Base-by-base conservation (phyloP, 768 basidiomycete genomes). In the Suillus alpinus region DNA sequence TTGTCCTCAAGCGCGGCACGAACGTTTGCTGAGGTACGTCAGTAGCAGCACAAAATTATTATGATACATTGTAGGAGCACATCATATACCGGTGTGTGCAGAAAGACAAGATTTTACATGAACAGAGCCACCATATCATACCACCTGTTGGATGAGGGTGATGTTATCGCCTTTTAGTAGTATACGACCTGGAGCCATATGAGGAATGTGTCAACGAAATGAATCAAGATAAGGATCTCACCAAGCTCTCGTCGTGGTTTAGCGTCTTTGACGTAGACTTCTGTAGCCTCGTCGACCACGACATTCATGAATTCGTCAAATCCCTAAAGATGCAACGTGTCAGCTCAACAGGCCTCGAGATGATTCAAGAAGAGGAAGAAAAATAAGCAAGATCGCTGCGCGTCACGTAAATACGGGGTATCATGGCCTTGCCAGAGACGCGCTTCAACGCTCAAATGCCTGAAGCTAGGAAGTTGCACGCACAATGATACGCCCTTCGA, bases 241-340 rank as follows among this genome's bases (percentile, higher is more conserved):
- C 95, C 95, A 43, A 98, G 80, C 63, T 93, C 87, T 75, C 86
- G 79, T 68, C 90, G 81, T 49, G 93, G 91, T 76, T 95, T 92
- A 58, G 85, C 87, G 62, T 93, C 94, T 73, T 94, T 94, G 53
- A 95, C 86, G 69, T 86, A 96, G 12, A 97, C 88, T 74, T 99
- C 96, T 56, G 86, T 84, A 47, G 95, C 94, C 53, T 97, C 92
- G 67, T 99, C 96, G 26, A 99, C 77, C 39, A 98, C 92, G 34
- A 99, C 77, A 71, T 99, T 99, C 96, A 99, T 99, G 77, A 98
- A 99, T 75, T 99, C 96, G 72, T 99, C 96, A 68, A 99, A 99
- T 43, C 96, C 95, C 96, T 98, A 70, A 12, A 43, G 50, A 51
- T 60, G 57, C 46, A 44, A 40, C 47, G 41, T 18, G 46, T 75